Evolutionary conservation across 2,329 filamentous ascomycete genomes (phyloP), one percentile per base, ranked within the genome.

Genomic region (Alternaria dauci): DNA sequence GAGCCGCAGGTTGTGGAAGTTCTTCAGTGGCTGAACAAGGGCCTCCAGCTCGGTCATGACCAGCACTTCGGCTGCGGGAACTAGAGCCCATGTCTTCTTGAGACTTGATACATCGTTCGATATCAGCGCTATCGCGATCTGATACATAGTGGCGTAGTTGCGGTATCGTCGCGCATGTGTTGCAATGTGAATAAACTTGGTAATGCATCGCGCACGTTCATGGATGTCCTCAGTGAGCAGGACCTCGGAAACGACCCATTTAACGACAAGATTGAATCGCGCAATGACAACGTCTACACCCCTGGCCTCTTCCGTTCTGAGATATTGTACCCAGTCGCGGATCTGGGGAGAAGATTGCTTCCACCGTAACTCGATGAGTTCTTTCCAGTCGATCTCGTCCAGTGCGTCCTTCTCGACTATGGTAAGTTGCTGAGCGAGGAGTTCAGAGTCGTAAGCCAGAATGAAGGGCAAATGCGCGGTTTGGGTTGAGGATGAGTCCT

Each of bases 381-480:
- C 92, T 74, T 91, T 93, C 92, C 92, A 95, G 78, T 94, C 91
- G 63, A 95, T 91, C 76, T 94, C 92, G 68, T 93, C 91, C 23
- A 95, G 82, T 1, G 91, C 92, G 73, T 94, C 92, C 76, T 94
- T 94, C 73, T 95, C 92, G 47, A 95, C 92, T 34, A 95, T 84
- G 0, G 91, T 94, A 68, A 95, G 92, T 70, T 95, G 92, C 76
- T 94, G 90, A 3, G 92, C 92, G 26, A 95, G 83, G 3, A 90
- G 82, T 67, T 92, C 88, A 6, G 92, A 93, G 70, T 93, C 91
- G 68, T 93, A 94, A 0, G 91, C 91, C 25, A 95, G 82, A 57
- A 93, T 89, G 76, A 95, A 95, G 0, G 92, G 92, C 36, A 94
- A 78, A 76, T 95, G 92, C 14, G 71, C 46, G 52, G 66, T 47